Base-by-base conservation (phyloP, 2,329 filamentous ascomycete genomes). In the Drechslera avenae region DNA sequence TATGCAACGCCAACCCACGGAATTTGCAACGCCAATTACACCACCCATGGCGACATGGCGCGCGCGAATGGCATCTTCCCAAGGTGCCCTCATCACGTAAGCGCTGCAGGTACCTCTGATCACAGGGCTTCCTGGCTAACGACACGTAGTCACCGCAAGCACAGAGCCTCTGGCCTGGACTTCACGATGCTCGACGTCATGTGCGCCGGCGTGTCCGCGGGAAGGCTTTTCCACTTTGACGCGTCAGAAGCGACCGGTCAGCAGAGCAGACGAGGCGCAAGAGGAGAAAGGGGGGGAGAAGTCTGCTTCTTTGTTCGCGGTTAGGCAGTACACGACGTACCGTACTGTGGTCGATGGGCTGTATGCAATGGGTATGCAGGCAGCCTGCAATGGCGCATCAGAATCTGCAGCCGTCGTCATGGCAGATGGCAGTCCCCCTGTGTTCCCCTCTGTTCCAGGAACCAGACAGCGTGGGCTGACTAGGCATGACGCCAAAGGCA, bases 131-230 rank as follows among this genome's bases (percentile, higher is more conserved):
- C 36, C 36, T 36, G 12, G n/a, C 26, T 39, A 23, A 37, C 10
- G 39, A 31, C 55, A 37, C 46, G 41, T 60, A 50, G 33, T 31
- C 44, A 48, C 44, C 37, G 39, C 31, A 54, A 54, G 46, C 52
- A 52, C 33, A 47, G 39, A 43, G 39, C 46, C 18, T 39, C 34
- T 26, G 36, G 60, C 53, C 56, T 52, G 53, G 54, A 57, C 57
- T 57, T 69, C 67, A 71, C 67, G 69, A 72, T 72, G 65, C 49
- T 62, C 65, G 57, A 67, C 67, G 67, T 72, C 69, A 71, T 71
- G 67, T 59, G 52, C 43, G 39, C 39, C 39, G 30, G 14, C 18
- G n/a, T 42, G 32, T 41, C 36, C 34, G 39, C 28, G 41, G 41
- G 36, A n/a, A 31, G 31, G 35, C 28, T 23, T 23, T 23, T 31